Percentiles rank a stretch among this genome's conserved stretches.
phyloP scores from a whole-genome alignment of 2,329 filamentous ascomycete genomes.

The Cercospora berteroae region DNA sequence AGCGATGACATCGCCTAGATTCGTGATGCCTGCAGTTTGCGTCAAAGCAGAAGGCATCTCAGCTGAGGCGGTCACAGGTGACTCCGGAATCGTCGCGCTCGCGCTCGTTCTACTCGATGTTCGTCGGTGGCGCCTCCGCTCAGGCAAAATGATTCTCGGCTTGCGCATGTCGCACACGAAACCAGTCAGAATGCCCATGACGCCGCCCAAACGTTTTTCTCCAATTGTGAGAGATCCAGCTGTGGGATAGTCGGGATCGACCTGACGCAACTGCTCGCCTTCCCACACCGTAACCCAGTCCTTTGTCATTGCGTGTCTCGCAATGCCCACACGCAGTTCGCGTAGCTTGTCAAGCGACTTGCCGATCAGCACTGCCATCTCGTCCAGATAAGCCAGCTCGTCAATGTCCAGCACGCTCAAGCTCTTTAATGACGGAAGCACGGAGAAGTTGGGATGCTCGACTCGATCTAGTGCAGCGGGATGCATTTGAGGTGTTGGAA shows the following conservation, averaged over 20 bases:
- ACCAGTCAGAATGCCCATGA: conserved; percentile 66
- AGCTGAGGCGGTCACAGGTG: conserved; percentile 1
- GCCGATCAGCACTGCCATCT: conserved; percentile 74
- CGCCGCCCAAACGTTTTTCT: conserved; percentile 64
- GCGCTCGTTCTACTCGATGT: conserved; percentile 12
- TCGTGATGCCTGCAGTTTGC: conserved; percentile 18
- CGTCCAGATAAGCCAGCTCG: conserved; percentile 77
- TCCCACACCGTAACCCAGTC: conserved; percentile 65
- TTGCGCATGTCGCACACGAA: conserved; percentile 60
- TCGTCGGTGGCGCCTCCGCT: conserved; percentile 20
- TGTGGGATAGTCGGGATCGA: conserved; percentile 61
- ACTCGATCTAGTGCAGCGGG: conserved; percentile 52
- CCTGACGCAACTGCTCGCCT: conserved; percentile 60
- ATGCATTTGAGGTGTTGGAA: conserved; percentile 20
- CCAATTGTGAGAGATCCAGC: conserved; percentile 49
- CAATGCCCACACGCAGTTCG: conserved; percentile 73
- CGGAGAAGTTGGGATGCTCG: conserved; percentile 77
- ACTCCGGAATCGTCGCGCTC: background rate
- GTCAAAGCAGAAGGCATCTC: background rate
- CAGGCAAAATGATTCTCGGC: conserved; percentile 29
- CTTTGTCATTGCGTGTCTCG: conserved; percentile 51
- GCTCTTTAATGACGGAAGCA: conserved; percentile 71
- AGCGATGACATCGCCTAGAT: conserved; percentile 18
- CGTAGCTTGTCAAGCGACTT: conserved; percentile 64
- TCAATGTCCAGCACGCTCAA: conserved; percentile 78